phyloP scores from a whole-genome alignment of 2,329 filamentous ascomycete genomes.

The Sclerotinia subarctica region DNA sequence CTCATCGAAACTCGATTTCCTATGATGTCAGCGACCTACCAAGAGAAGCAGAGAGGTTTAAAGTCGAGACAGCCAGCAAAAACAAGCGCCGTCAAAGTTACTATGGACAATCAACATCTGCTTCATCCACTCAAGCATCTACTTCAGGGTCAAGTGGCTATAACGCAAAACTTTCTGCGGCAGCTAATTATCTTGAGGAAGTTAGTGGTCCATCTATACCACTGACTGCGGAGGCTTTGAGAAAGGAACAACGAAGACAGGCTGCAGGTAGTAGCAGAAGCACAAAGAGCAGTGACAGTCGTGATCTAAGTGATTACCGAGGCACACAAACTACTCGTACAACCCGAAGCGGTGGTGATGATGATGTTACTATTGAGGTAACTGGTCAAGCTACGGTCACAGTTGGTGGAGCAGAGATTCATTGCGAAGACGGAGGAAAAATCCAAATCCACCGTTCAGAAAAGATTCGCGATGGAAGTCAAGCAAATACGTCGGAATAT shows the following conservation, averaged over 20 bases:
- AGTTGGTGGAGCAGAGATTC: conserved; percentile 56
- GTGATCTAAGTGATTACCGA: conserved; percentile 61
- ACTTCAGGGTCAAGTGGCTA: conserved; percentile 38
- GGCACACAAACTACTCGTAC: conserved; percentile 60
- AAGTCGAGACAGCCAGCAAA: conserved; percentile 33
- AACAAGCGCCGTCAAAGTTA: conserved; percentile 33
- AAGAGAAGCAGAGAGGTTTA: conserved; percentile 23
- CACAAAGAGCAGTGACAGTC: conserved; percentile 58
- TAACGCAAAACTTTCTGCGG: conserved; percentile 46
- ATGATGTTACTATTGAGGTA: conserved; percentile 60
- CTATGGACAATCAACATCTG: conserved; percentile 30
- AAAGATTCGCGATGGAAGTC: conserved; percentile 46
- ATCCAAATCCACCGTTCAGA: conserved; percentile 52
- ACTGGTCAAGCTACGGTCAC: conserved; percentile 54
- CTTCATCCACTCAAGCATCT: conserved; percentile 20
- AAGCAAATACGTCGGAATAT: conserved; percentile 46
- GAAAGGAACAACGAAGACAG: conserved; percentile 44
- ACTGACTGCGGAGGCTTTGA: conserved; percentile 55
- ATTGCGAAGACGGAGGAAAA: conserved; percentile 56
- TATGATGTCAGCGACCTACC: conserved; percentile 31
- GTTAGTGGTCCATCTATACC: conserved; percentile 46
- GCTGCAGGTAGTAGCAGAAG: conserved; percentile 48
- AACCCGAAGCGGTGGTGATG: conserved; percentile 45
- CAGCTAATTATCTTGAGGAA: conserved; percentile 52
- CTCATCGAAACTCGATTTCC: conserved; percentile 32